Conservation (phyloP, 2,329 filamentous ascomycete species). For the Microdochium paspali region DNA sequence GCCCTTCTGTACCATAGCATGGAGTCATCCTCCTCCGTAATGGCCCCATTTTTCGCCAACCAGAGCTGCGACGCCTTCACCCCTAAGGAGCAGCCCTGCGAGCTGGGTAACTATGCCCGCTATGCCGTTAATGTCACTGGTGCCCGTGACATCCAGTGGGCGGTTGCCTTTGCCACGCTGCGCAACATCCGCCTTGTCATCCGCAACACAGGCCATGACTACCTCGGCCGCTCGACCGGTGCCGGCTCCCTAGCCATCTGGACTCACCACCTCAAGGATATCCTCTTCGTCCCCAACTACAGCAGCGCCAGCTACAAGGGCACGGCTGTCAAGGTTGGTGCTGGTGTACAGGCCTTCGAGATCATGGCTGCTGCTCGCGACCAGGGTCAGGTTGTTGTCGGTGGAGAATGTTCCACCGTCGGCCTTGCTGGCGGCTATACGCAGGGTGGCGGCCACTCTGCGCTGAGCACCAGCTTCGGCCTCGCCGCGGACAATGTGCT, state of each 20-base stretch:
- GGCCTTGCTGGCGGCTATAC: conserved; percentile 50
- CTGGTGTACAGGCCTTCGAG: conserved; percentile 42
- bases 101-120: conserved; percentile 32
- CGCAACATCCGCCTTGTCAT: conserved; percentile 31
- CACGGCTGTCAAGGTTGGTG: conserved; percentile 40
- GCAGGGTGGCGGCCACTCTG: conserved; percentile 50
- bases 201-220: conserved; percentile 34
- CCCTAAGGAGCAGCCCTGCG: conserved; percentile 28
- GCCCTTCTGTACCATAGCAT: conserved; percentile 8
- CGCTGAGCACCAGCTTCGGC: conserved; percentile 43
- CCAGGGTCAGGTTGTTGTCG: conserved; percentile 31
- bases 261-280: conserved; percentile 30
- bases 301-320: conserved; percentile 33
- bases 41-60: conserved; percentile 28
- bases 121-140: conserved; percentile 26
- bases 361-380: conserved; percentile 26
- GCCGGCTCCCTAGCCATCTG: conserved; percentile 31
- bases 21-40: conserved; percentile 18
- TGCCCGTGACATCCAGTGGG: conserved; percentile 18
- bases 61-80: conserved; percentile 28
- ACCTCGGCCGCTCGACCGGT: conserved; percentile 36
- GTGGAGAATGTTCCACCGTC: conserved; percentile 41
- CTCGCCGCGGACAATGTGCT: conserved; percentile 51
- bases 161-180: conserved; percentile 22
- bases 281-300: conserved; percentile 23